Evolutionary conservation across 2,329 filamentous ascomycete species (phyloP).

Genomic region (Sphaceloma murrayae): DNA sequence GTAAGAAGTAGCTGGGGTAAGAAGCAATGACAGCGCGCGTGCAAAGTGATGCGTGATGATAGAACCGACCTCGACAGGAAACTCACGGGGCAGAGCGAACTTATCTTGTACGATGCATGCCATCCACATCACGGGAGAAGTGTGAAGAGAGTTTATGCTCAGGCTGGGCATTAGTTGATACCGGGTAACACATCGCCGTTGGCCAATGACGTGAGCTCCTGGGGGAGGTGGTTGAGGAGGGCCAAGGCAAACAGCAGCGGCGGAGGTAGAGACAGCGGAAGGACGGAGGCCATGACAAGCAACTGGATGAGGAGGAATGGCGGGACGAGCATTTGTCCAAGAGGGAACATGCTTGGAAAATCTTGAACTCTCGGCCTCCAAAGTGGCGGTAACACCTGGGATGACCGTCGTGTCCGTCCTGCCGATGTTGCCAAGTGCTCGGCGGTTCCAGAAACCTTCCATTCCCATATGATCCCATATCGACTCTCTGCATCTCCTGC

Average conservation of each 20-base stretch:
- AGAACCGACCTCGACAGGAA: background rate
- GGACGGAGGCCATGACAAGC: background rate
- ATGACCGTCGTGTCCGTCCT: background rate
- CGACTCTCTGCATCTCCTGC: background rate
- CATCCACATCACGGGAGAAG: background rate
- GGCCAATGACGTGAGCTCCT: background rate
- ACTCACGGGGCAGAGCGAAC: background rate
- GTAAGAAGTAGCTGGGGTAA: background rate
- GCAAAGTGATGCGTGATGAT: background rate
- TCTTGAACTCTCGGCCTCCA: background rate
- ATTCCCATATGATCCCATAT: background rate
- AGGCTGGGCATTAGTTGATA: background rate
- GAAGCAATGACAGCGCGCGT: background rate
- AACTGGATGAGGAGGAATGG: background rate
- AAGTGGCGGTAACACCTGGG: background rate
- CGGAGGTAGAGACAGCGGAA: background rate
- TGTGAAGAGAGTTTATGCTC: background rate
- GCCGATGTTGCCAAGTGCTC: background rate
- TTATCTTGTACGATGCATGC: conserved; percentile 4
- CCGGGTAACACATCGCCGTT: background rate
- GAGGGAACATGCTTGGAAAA: background rate
- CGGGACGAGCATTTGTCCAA: background rate
- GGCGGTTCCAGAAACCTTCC: conserved; percentile 9
- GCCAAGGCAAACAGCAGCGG: conserved; percentile 6
- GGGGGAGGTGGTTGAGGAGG: background rate